These are phyloP conservation scores for Penstemon eatonii DNA, from an alignment of 257 asterid species.

Conservation along the genomic window DNA sequence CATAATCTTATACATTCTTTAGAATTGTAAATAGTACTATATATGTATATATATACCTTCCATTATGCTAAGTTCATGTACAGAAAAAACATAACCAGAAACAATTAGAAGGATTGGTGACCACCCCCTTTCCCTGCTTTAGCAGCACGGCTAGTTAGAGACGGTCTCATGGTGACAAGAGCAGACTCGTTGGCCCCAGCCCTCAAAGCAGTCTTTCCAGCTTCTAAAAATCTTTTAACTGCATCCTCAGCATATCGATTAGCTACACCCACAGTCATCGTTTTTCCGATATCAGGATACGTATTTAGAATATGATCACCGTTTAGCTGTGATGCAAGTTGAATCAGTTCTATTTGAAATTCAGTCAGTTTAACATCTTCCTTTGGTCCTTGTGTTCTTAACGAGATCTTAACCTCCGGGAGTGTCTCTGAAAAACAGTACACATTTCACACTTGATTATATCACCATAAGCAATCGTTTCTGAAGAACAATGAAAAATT, in stretches of 20 bases:
- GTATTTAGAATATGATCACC: slow-evolving; percentile 79
- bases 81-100: background rate
- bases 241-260: slow-evolving; percentile 82
- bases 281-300: slow-evolving; percentile 75
- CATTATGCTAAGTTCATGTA: slow-evolving; percentile 13
- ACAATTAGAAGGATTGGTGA: slow-evolving; percentile 41
- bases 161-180: slow-evolving; percentile 83
- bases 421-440: slow-evolving; percentile 55
- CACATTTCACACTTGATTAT: slow-evolving; percentile 12
- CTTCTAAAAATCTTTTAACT: slow-evolving; percentile 81
- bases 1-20: too few species aligned
- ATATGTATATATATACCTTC: slow-evolving; percentile 2
- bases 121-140: slow-evolving; percentile 23
- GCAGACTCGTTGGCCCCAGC: slow-evolving; percentile 93
- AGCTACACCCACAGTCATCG: slow-evolving; percentile 65
- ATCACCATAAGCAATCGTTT: too few species aligned
- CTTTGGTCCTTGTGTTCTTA: slow-evolving; percentile 71
- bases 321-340: slow-evolving; percentile 93
- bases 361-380: slow-evolving; percentile 72
- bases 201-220: slow-evolving; percentile 80
- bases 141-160: slow-evolving; percentile 64
- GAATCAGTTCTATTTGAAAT: slow-evolving; percentile 82
- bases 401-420: slow-evolving; percentile 51
- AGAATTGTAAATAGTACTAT: too few species aligned
- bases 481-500: too few species aligned